These are phyloP conservation scores for Knoxia roxburghii DNA, from an alignment of 257 asterid genomes.

Conservation along the genomic window DNA sequence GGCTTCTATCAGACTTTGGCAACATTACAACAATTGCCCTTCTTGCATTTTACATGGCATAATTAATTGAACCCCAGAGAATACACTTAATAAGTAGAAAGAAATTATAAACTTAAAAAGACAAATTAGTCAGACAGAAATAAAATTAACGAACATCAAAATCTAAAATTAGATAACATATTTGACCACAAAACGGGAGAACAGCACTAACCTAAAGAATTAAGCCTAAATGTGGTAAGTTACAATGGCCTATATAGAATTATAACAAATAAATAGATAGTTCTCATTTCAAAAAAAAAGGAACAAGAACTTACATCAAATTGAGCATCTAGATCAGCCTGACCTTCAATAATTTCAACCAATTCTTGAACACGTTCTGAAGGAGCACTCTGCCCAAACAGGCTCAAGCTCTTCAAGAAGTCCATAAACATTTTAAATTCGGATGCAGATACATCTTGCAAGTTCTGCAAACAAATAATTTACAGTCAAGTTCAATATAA, in stretches of 20 bases:
- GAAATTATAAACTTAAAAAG: not conserved
- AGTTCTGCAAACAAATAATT: conserved; percentile 53
- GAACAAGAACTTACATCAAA: conserved; percentile 54
- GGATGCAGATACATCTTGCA: conserved; percentile 86
- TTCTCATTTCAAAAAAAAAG: not conserved
- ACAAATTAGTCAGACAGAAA: no score
- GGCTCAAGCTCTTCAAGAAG: conserved; percentile 83
- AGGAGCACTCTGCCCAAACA: conserved; percentile 81
- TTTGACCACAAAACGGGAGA: not conserved
- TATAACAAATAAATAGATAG: not conserved
- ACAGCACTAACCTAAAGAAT: not conserved
- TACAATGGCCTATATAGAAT: not conserved
- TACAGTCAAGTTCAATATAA: conserved; percentile 3
- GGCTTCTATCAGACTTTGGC: not conserved
- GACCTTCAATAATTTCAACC: conserved; percentile 95
- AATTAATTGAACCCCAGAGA: not conserved
- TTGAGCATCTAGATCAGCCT: conserved; percentile 95
- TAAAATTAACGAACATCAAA: not conserved
- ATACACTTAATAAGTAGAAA: not conserved
- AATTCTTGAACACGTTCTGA: conserved; percentile 86
- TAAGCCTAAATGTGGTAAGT: not conserved
- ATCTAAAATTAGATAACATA: not conserved
- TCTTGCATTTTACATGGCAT: not conserved
- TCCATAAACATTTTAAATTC: conserved; percentile 88
- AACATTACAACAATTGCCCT: not conserved